These are phyloP conservation scores for Tuber microsphaerosporum DNA, from an alignment of 495 filamentous ascomycete genomes.

Conservation along the genomic window DNA sequence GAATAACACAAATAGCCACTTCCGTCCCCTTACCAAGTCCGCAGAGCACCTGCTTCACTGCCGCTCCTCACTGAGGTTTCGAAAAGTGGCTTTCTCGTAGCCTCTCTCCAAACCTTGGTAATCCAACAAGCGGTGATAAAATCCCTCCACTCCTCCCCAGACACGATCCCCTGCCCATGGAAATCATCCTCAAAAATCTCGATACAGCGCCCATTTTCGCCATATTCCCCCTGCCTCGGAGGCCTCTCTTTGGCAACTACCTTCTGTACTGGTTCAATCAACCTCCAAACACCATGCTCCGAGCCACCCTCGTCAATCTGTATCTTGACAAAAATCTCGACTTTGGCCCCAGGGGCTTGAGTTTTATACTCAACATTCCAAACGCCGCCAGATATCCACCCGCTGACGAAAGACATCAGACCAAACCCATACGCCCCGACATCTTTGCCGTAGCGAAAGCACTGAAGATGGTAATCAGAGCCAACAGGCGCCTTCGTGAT, in stretches of 20 bases:
- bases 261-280: conserved; percentile 32
- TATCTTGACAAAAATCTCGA: conserved; percentile 25
- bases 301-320: conserved; percentile 31
- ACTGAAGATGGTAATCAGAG: conserved; percentile 26
- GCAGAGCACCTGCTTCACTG: conserved; percentile 2
- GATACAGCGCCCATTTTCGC: conserved; percentile 36
- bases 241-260: conserved; percentile 31
- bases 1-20: not conserved
- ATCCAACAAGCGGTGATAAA: conserved; percentile 38
- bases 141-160: conserved; percentile 37
- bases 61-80: conserved; percentile 10
- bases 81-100: conserved; percentile 31
- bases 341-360: conserved; percentile 18
- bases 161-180: conserved; percentile 29
- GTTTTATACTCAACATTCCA: conserved; percentile 33
- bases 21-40: not conserved
- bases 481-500: conserved; percentile 35
- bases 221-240: conserved; percentile 8
- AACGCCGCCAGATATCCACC: conserved; percentile 31
- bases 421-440: conserved; percentile 33
- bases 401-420: conserved; percentile 19
- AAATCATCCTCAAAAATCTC: conserved; percentile 36
- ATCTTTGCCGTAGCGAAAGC: conserved; percentile 30
- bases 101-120: conserved; percentile 38
- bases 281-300: conserved; percentile 34